A percentile compares a stretch with the other conserved stretches of the same genome.
phyloP scores from a whole-genome alignment of 179 eudicot genomes.

The Beta corolliflora region DNA sequence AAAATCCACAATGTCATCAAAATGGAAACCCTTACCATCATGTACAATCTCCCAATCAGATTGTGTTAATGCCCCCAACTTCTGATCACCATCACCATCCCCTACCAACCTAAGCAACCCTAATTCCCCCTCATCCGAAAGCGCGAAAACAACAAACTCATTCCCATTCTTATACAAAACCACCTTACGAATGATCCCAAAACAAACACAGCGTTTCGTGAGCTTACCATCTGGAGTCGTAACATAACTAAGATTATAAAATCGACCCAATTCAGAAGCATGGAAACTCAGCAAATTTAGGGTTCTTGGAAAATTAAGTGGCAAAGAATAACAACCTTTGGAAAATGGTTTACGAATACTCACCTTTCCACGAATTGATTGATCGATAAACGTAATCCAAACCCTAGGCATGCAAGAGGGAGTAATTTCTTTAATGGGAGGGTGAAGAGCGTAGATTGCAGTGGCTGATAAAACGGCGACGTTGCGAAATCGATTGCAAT shows the following conservation, averaged over 20 bases:
- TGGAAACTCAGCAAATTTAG: conserved; percentile 18
- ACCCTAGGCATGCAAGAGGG: not conserved
- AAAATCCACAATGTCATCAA: conserved; percentile 32
- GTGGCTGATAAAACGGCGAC: not conserved
- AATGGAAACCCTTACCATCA: conserved; percentile 17
- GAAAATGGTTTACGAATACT: conserved; percentile 18
- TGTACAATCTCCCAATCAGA: conserved; percentile 9
- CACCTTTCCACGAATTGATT: not conserved
- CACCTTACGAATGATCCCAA: conserved; percentile 4
- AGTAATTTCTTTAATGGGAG: not conserved
- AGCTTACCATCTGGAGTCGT: not conserved
- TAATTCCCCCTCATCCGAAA: conserved; percentile 16
- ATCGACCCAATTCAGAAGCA: conserved; percentile 20
- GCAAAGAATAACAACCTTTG: not conserved
- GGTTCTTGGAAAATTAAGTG: conserved; percentile 9
- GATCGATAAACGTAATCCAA: conserved; percentile 19
- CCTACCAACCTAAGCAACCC: conserved; percentile 17
- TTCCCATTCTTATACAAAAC: not conserved
- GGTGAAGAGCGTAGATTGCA: not conserved
- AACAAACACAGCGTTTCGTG: not conserved
- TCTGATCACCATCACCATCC: not conserved
- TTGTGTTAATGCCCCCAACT: no score
- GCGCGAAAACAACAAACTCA: not conserved
- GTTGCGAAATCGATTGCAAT: no score
- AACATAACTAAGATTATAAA: conserved; percentile 16